Evolutionary conservation across 2,329 filamentous ascomycete genomes (phyloP).

Genomic region (Calonectria montana): DNA sequence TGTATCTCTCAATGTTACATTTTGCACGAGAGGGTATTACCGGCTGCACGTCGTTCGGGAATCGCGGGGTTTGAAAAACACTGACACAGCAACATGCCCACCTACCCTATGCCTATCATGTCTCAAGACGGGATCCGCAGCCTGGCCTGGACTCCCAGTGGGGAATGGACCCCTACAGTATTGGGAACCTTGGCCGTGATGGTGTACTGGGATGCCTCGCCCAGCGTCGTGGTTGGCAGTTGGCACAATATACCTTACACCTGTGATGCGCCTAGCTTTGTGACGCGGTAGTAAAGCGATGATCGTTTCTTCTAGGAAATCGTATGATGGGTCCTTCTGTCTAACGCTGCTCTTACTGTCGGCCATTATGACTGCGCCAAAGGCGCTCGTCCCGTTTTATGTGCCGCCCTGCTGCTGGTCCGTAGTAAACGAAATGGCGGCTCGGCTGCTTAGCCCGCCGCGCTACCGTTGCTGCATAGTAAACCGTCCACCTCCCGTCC

Average conservation of each 20-base stretch:
- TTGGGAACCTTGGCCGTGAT: not conserved
- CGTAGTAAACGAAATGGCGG: slow-evolving; percentile 24
- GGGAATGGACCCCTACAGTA: slow-evolving; percentile 10
- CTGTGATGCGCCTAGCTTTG: slow-evolving; percentile 4
- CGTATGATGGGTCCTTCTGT: slow-evolving; percentile 14
- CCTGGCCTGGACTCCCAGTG: slow-evolving; percentile 7
- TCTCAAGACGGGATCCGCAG: not conserved
- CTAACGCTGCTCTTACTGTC: slow-evolving; percentile 13
- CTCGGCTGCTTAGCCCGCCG: slow-evolving; percentile 19
- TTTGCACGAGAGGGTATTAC: not conserved
- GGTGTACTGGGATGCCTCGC: not conserved
- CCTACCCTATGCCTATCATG: not conserved
- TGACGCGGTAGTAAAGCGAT: not conserved
- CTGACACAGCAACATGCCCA: not conserved
- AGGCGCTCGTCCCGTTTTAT: slow-evolving; percentile 26
- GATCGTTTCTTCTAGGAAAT: slow-evolving; percentile 15
- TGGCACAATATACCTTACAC: not conserved
- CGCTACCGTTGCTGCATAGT: not conserved
- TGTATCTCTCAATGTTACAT: not conserved
- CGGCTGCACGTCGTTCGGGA: not conserved
- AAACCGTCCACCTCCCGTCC: not conserved
- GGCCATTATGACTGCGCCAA: slow-evolving; percentile 27
- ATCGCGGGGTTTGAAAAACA: not conserved
- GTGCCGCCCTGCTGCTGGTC: slow-evolving; percentile 27
- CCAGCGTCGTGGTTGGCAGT: slow-evolving; percentile 10